Evolutionary conservation across 768 basidiomycete species (phyloP).

Genomic region (Tephrocybe sp.): DNA sequence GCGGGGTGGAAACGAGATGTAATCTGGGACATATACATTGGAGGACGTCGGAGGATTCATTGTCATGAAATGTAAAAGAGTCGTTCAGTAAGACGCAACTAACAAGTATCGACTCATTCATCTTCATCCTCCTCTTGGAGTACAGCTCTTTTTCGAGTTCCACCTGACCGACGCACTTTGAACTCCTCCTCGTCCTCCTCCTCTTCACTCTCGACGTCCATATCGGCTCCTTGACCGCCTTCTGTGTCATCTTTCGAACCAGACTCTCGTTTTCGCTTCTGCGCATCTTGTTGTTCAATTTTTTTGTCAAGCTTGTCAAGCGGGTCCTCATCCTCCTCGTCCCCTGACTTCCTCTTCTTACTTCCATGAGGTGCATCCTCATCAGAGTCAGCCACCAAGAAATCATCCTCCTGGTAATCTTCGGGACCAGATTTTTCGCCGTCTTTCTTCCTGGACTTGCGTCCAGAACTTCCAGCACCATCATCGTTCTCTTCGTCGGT

Average conservation of each 20-base stretch:
- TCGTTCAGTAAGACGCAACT: too few species aligned
- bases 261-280: slow-evolving; percentile 39
- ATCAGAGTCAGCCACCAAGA: slow-evolving; percentile 78
- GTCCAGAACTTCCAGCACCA: slow-evolving; percentile 30
- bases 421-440: slow-evolving; percentile 56
- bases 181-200: slow-evolving; percentile 66
- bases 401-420: slow-evolving; percentile 83
- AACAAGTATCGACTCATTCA: slow-evolving; percentile 7
- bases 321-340: slow-evolving; percentile 46
- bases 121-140: slow-evolving; percentile 71
- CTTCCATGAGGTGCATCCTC: slow-evolving; percentile 53
- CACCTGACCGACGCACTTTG: slow-evolving; percentile 56
- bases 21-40: too few species aligned
- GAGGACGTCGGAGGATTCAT: too few species aligned
- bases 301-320: slow-evolving; percentile 73
- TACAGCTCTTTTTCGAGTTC: slow-evolving; percentile 58
- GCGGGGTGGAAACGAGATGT: too few species aligned
- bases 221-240: slow-evolving; percentile 27
- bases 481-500: slow-evolving; percentile 64
- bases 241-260: slow-evolving; percentile 26
- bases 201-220: slow-evolving; percentile 29
- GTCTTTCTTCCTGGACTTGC: slow-evolving; percentile 47
- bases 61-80: too few species aligned
- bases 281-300: slow-evolving; percentile 59
- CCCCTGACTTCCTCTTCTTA: slow-evolving; percentile 37